phyloP scores from a whole-genome alignment of 805 yeast species.

The Torulaspora maleeae region DNA sequence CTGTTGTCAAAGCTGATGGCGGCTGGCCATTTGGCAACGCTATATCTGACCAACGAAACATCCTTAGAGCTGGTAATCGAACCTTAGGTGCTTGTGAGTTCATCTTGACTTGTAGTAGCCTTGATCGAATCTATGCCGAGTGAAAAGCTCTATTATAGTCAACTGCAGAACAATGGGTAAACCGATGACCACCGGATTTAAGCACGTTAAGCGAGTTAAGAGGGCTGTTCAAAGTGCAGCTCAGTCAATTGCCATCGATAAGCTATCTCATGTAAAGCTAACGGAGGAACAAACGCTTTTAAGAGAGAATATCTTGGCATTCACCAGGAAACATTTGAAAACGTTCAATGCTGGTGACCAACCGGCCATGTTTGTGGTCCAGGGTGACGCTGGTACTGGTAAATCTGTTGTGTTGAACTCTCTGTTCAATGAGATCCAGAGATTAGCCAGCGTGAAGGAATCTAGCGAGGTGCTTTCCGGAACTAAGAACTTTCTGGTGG shows the following conservation, averaged over 20 bases:
- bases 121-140: background rate
- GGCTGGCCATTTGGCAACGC: conserved; percentile 22
- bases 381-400: conserved; percentile 50
- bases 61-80: background rate
- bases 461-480: conserved; percentile 23
- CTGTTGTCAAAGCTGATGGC: conserved; percentile 62
- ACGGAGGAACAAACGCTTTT: conserved; percentile 38
- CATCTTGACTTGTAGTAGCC: background rate
- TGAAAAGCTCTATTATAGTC: background rate
- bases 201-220: conserved; percentile 7
- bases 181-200: conserved; percentile 12
- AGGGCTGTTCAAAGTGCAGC: conserved; percentile 4
- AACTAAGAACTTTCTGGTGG: conserved; percentile 39
- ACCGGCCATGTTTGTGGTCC: conserved; percentile 40
- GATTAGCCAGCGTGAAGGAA: conserved; percentile 18
- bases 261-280: conserved; percentile 36
- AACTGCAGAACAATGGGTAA: background rate
- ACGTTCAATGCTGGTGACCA: conserved; percentile 11
- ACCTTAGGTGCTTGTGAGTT: background rate
- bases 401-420: conserved; percentile 43
- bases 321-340: conserved; percentile 27
- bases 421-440: conserved; percentile 42
- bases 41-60: conserved; percentile 11
- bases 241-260: conserved; percentile 34
- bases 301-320: conserved; percentile 31